Percentiles rank a stretch among this genome's conserved stretches.
phyloP scores from a whole-genome alignment of 1,284 basidiomycete genomes.

The Omphalotus olearius region DNA sequence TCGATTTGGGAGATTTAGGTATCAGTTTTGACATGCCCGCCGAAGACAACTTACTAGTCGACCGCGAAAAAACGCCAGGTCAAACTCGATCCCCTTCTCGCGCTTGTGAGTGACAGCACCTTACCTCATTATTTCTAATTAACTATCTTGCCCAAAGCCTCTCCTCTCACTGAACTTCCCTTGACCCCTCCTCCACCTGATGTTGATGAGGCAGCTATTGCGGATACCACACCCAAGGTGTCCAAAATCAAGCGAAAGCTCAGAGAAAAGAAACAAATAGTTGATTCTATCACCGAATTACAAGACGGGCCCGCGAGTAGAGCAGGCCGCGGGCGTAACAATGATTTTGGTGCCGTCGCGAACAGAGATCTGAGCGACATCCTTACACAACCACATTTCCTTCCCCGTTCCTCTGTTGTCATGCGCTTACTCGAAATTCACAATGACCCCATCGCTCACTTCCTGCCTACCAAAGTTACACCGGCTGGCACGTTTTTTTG shows the following conservation, averaged over 20 bases:
- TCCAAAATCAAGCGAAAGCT: slow-evolving; percentile 47
- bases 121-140: not conserved
- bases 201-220: slow-evolving; percentile 26
- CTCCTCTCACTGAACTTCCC: slow-evolving; percentile 69
- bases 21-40: slow-evolving; percentile 50
- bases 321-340: slow-evolving; percentile 50
- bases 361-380: slow-evolving; percentile 72
- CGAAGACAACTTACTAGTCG: slow-evolving; percentile 22
- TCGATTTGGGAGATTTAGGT: slow-evolving; percentile 64
- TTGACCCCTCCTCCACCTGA: slow-evolving; percentile 64
- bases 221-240: slow-evolving; percentile 20
- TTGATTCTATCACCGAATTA: slow-evolving; percentile 81
- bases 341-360: slow-evolving; percentile 43
- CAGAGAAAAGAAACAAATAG: slow-evolving; percentile 76
- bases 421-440: slow-evolving; percentile 83
- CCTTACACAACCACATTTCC: slow-evolving; percentile 73
- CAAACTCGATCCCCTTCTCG: slow-evolving; percentile 59
- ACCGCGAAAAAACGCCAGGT: slow-evolving; percentile 49
- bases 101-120: slow-evolving; percentile 49
- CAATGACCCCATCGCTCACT: slow-evolving; percentile 80
- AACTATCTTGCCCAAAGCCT: slow-evolving; percentile 41
- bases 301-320: slow-evolving; percentile 58
- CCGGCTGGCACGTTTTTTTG: slow-evolving; percentile 72
- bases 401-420: slow-evolving; percentile 78
- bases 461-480: slow-evolving; percentile 75